Evolutionary conservation across 331 rosid species (phyloP).

Genomic region (Quercus tomentella): DNA sequence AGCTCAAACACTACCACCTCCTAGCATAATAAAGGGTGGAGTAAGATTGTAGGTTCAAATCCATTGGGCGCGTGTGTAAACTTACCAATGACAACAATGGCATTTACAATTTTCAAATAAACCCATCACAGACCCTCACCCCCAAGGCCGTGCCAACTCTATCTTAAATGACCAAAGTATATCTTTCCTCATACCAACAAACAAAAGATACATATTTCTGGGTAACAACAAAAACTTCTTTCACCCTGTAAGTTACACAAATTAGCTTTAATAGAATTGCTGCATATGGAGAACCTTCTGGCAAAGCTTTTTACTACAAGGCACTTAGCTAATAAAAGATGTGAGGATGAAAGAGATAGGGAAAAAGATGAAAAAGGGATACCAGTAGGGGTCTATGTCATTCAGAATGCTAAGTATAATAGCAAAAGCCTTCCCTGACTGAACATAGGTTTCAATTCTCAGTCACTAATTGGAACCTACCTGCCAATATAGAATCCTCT

Average conservation of each 20-base stretch:
- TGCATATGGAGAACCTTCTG: not conserved
- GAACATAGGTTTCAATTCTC: conserved; percentile 1
- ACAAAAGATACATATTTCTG: not conserved
- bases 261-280: not conserved
- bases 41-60: too few relatives aligned
- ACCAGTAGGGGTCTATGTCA: not conserved
- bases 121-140: too few relatives aligned
- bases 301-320: not conserved
- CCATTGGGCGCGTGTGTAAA: too few relatives aligned
- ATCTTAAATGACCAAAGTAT: not conserved
- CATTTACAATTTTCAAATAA: not conserved
- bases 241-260: not conserved
- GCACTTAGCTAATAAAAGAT: not conserved
- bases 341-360: not conserved
- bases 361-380: not conserved
- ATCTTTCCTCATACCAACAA: not conserved
- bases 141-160: not conserved
- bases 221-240: not conserved
- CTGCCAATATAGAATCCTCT: conserved; percentile 99
- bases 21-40: too few relatives aligned
- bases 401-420: not conserved
- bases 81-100: too few relatives aligned
- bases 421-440: conserved; percentile 9
- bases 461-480: conserved; percentile 36
- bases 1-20: too few relatives aligned